Evolutionary conservation across 163 green algal genomes (phyloP), one percentile per base, ranked within the genome.

Genomic region (Volvox carteri): DNA sequence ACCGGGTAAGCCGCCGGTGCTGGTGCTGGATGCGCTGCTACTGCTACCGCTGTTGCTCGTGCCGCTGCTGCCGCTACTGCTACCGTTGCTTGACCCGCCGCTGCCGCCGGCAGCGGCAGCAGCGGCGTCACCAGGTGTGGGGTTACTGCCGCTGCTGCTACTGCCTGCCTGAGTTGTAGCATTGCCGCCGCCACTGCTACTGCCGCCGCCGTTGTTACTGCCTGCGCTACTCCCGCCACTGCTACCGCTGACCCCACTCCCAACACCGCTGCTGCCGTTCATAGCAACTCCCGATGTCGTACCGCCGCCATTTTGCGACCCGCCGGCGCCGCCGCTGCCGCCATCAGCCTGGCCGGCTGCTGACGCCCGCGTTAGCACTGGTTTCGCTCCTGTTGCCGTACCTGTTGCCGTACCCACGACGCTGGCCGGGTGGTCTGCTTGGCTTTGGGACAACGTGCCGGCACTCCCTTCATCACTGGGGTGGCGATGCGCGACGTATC

Each of bases 21-120:
- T 4, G 46, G 35, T 41, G 62, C 35, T 25, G 72, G 68, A 4
- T 65, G 54, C 8, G 25, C 44, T 72, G 75, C 35, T 70, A 39
- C 68, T 84, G 77, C 86, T 74, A 54, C 60, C 78, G 72, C 41
- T 74, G 60, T 58, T 68, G 60, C 78, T 86, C 33, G 21, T 54
- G n/a, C 52, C 44, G 79, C 37, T 77, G 46, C 28, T 56, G 58
- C 58, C 41, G 52, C 42, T 18, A 37, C 28, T 67, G 21, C 11
- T 56, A 39, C 35, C 37, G 39, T 21, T 70, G 25, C 76, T 44
- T 18, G 60, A 48, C 4, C 48, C 28, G 9, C 46, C 11, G 30
- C 16, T 65, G 58, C 73, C 74, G 75, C 35, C 11, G 14, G 46
- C 18, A 35, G 86, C 56, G 23, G 23, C 35, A 62, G 67, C 35